Evolutionary conservation across 1,284 basidiomycete species (phyloP).

Genomic region (Sutorius eximius): DNA sequence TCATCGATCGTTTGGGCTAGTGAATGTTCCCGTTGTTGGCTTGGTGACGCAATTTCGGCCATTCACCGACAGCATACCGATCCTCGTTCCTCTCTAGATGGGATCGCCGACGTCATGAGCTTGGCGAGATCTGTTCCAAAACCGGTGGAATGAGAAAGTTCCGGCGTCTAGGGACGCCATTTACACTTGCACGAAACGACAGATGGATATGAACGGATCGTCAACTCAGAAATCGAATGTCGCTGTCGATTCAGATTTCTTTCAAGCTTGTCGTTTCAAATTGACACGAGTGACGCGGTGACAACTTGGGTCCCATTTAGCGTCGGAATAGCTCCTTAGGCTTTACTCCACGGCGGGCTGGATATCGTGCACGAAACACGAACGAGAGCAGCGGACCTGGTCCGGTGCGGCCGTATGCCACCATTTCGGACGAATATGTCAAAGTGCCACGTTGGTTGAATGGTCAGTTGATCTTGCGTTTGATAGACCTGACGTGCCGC

Average conservation of each 20-base stretch:
- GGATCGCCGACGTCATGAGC: slow-evolving; percentile 19
- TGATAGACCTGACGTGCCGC: slow-evolving; percentile 8
- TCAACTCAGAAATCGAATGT: background rate
- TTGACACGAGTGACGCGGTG: slow-evolving; percentile 9
- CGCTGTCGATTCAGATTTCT: background rate
- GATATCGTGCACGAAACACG: slow-evolving; percentile 28
- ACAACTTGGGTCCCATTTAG: slow-evolving; percentile 7
- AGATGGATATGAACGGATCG: background rate
- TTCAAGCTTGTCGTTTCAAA: slow-evolving; percentile 17
- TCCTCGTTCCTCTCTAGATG: slow-evolving; percentile 15
- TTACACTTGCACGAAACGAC: background rate
- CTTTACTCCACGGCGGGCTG: slow-evolving; percentile 22
- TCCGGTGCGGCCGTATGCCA: slow-evolving; percentile 4
- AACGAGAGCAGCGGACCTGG: slow-evolving; percentile 11
- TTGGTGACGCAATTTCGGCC: slow-evolving; percentile 28
- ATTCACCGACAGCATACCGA: slow-evolving; percentile 16
- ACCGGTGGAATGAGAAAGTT: background rate
- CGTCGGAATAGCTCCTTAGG: slow-evolving; percentile 2
- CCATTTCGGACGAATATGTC: slow-evolving; percentile 10
- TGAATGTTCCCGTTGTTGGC: slow-evolving; percentile 13
- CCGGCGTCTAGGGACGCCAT: slow-evolving; percentile 1
- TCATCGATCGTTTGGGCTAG: slow-evolving; percentile 20
- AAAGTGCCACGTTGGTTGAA: slow-evolving; percentile 16
- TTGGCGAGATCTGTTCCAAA: slow-evolving; percentile 18
- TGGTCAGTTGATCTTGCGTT: slow-evolving; percentile 12